Conservation (phyloP, 768 basidiomycete species). For the Leccinum boreale region DNA sequence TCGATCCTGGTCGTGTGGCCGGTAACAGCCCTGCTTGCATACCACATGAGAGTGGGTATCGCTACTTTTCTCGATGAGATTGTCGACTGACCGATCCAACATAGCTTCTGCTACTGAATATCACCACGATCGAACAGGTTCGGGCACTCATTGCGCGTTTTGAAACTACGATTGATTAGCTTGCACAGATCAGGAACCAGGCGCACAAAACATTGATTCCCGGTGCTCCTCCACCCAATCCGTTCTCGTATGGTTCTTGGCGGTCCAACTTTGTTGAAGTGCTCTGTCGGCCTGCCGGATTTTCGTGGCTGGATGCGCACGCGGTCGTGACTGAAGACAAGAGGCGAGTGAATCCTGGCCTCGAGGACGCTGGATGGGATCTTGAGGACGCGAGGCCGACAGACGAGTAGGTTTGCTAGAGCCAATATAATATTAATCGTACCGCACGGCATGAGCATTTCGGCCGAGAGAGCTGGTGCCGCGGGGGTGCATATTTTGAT, state of each 20-base stretch:
- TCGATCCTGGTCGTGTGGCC: conserved; percentile 79
- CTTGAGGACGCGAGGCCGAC: conserved; percentile 14
- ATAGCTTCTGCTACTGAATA: conserved; percentile 77
- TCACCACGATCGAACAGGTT: conserved; percentile 96
- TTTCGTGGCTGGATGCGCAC: conserved; percentile 71
- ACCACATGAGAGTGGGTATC: conserved; percentile 78
- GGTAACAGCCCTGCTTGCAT: conserved; percentile 70
- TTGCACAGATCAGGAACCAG: conserved; percentile 73
- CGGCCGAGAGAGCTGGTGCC: conserved; percentile 2
- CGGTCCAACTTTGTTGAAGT: conserved; percentile 70
- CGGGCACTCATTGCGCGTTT: conserved; percentile 26
- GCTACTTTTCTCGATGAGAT: background rate
- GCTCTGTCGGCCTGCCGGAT: conserved; percentile 76
- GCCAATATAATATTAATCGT: background rate
- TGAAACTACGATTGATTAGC: conserved; percentile 5
- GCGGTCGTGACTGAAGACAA: conserved; percentile 67
- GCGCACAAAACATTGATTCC: conserved; percentile 70
- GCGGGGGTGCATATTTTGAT: conserved; percentile 20
- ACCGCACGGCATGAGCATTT: background rate
- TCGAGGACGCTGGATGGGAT: conserved; percentile 32
- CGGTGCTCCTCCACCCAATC: conserved; percentile 71
- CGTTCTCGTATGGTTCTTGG: conserved; percentile 81
- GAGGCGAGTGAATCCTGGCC: conserved; percentile 72
- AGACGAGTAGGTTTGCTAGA: conserved; percentile 10
- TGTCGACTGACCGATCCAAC: conserved; percentile 1